Evolutionary conservation across 2,329 filamentous ascomycete genomes (phyloP), one percentile per base, ranked within the genome.

Genomic region (Aschersonia sp.): DNA sequence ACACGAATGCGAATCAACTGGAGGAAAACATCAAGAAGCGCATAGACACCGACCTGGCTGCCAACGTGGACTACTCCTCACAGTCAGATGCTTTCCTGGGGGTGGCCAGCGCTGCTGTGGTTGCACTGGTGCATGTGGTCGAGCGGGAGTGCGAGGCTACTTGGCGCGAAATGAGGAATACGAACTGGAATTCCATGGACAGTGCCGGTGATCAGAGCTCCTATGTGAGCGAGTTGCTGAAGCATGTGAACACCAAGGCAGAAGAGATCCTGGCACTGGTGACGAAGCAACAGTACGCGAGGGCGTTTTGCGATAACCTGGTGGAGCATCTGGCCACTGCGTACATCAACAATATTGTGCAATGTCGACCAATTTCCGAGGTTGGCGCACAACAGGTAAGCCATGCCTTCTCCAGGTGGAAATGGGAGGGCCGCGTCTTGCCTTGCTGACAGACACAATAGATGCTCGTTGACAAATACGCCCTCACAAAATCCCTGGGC

Each of bases 111-210:
- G 84, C 88, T 10, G 83, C 87, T 4, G 84, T 98, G 5, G 74
- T 92, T 45, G 78, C 84, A 0, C 72, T 98, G 43, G 89, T 97
- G 5, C 81, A 85, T 51, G 83, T 81, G 57, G 85, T 95, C 5
- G 89, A 95, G 60, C 63, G 81, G 1, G 83, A 84, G 46, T 84
- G 88, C 56, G 90, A 97, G 53, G 78, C 84, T 0, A 82, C 83
- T 12, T 98, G 90, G 92, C 79, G 89, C 48, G 92, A 97, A 68
- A 98, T 98, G 92, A 84, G 83, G 52, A 95, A 95, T 60, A 94
- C 84, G 0, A 85, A 89, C 45, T 98, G 92, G 92, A 85, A 83
- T 62, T 88, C 84, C 53, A 85, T 98, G 72, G 92, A 97, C 56
- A 84, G 77, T 50, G 92, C 95, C 4, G 87, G 87, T 43, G 92